Conservation (phyloP, 495 filamentous ascomycete genomes). For the Penicillium canariense region DNA sequence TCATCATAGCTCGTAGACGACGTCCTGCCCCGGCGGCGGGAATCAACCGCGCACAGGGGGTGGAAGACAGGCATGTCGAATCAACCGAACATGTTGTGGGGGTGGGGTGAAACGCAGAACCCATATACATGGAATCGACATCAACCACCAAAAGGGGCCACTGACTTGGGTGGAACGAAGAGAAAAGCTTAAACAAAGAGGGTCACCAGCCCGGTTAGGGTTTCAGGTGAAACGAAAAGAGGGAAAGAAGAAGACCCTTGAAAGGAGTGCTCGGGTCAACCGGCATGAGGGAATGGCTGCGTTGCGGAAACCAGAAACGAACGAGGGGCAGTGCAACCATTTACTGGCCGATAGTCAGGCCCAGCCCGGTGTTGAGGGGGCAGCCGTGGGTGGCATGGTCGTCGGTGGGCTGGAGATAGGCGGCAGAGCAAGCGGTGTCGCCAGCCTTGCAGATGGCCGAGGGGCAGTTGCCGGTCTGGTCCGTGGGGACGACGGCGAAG, state of each 20-base stretch:
- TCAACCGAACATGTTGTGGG: conserved; percentile 30
- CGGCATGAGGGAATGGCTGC: conserved; percentile 15
- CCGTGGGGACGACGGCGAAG: conserved; percentile 38
- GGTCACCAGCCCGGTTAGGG: conserved; percentile 15
- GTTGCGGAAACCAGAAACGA: neutral
- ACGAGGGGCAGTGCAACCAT: conserved; percentile 1
- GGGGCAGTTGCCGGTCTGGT: conserved; percentile 29
- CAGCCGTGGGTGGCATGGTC: conserved; percentile 48
- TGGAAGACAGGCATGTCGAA: conserved; percentile 25
- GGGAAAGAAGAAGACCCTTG: conserved; percentile 7
- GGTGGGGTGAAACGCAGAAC: neutral
- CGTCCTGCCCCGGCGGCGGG: conserved; percentile 20
- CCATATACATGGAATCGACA: conserved; percentile 7
- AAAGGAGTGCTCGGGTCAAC: conserved; percentile 31
- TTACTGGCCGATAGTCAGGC: conserved; percentile 37
- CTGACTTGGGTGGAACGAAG: conserved; percentile 20
- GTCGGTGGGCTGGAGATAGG: conserved; percentile 43
- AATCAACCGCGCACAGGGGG: conserved; percentile 17
- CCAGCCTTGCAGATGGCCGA: conserved; percentile 39
- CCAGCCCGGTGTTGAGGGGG: conserved; percentile 42
- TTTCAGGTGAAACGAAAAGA: conserved; percentile 12
- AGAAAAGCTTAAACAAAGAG: conserved; percentile 10
- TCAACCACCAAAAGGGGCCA: conserved; percentile 18
- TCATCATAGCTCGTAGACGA: conserved; percentile 32
- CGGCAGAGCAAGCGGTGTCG: conserved; percentile 36